Percentiles rank a stretch among this genome's conserved stretches.
Conservation (phyloP, 73 alveolate species). For the Breviolum minutum region DNA sequence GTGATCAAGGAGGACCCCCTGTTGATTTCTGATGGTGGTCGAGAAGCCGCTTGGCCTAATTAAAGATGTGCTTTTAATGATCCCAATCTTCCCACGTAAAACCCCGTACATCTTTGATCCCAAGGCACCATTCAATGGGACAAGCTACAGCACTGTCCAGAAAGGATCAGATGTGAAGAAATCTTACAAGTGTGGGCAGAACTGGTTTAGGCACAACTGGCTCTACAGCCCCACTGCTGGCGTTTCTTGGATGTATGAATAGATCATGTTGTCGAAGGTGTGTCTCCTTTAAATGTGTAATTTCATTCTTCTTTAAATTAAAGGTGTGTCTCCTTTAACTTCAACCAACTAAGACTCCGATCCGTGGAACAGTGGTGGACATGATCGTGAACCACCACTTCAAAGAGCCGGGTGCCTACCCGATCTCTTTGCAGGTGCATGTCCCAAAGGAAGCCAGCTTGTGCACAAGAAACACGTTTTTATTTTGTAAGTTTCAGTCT, state of each 20-base stretch:
- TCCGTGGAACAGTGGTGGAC: not conserved
- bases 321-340: too few relatives aligned
- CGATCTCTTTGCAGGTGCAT: not conserved
- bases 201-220: conserved; percentile 4
- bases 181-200: not conserved
- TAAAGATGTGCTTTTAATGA: not conserved
- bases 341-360: not conserved
- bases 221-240: not conserved
- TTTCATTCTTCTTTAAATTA: too few relatives aligned
- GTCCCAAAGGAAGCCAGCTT: not conserved
- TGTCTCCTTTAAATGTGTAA: too few relatives aligned
- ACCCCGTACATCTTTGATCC: not conserved
- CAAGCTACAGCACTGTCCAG: not conserved
- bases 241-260: not conserved
- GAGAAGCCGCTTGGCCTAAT: not conserved
- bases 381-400: conserved; percentile 18
- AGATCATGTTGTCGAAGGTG: too few relatives aligned
- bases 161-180: not conserved
- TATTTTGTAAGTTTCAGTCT: too few relatives aligned
- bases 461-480: too few relatives aligned
- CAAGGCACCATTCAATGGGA: conserved; percentile 8
- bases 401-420: not conserved
- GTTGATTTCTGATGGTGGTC: not conserved
- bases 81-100: not conserved
- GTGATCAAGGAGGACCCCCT: not conserved